Conservation (phyloP, 768 basidiomycete genomes). For the Gymnopilus junonius region DNA sequence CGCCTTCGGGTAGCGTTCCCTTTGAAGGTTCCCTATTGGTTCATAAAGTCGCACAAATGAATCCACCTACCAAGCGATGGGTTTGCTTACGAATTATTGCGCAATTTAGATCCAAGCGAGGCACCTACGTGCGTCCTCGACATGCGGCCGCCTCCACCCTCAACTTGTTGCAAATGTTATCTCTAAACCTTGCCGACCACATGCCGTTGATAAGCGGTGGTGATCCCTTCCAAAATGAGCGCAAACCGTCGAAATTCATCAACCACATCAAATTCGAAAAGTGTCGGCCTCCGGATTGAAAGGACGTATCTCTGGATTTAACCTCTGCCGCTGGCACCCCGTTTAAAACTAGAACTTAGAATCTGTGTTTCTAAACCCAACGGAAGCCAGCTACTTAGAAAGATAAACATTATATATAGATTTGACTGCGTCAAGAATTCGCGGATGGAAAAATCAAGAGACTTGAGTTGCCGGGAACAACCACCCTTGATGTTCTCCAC, state of each 20-base stretch:
- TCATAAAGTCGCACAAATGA: slow-evolving; percentile 11
- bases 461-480: slow-evolving; percentile 10
- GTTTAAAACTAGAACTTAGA: too few relatives aligned
- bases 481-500: slow-evolving; percentile 7
- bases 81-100: not conserved
- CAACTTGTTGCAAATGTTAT: too few relatives aligned
- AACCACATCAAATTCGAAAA: too few relatives aligned
- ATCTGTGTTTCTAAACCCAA: too few relatives aligned
- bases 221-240: too few relatives aligned
- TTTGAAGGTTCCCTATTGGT: slow-evolving; percentile 20
- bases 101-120: not conserved
- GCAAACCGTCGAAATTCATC: too few relatives aligned
- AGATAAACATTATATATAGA: slow-evolving; percentile 7
- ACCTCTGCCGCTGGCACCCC: too few relatives aligned
- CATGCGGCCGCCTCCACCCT: slow-evolving; percentile 4
- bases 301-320: too few relatives aligned
- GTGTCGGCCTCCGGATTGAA: too few relatives aligned
- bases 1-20: not conserved
- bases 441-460: not conserved
- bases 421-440: slow-evolving; percentile 1
- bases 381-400: not conserved
- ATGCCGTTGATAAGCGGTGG: too few relatives aligned
- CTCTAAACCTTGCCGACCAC: too few relatives aligned
- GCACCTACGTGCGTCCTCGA: slow-evolving; percentile 2
- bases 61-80: not conserved